Conservation (phyloP, 2,329 filamentous ascomycete genomes). For the Fusarium sarcochroum region DNA sequence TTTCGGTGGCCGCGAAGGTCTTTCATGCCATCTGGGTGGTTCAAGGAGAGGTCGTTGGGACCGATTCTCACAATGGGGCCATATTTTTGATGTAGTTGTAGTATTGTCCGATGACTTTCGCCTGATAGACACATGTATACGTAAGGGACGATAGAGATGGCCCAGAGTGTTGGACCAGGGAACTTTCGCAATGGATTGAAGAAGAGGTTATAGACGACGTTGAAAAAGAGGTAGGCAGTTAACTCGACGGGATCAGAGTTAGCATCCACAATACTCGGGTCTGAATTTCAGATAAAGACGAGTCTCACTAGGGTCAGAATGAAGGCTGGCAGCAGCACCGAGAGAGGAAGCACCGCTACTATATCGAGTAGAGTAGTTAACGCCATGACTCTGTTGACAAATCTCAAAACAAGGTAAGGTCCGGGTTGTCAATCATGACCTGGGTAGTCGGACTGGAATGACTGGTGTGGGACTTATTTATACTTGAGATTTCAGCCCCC, state of each 20-base stretch:
- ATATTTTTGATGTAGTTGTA: slow-evolving; percentile 16
- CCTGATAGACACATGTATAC: not conserved
- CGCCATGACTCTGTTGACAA: not conserved
- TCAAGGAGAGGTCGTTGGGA: slow-evolving; percentile 8
- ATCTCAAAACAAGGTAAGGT: not conserved
- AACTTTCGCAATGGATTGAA: slow-evolving; percentile 3
- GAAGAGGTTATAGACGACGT: not conserved
- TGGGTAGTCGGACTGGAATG: not conserved
- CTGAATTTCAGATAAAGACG: too few species aligned
- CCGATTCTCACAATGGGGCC: not conserved
- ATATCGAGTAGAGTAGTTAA: not conserved
- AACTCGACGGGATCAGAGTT: not conserved
- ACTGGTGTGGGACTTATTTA: not conserved
- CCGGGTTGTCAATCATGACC: too few species aligned
- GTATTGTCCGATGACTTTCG: not conserved
- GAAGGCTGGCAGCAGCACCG: not conserved
- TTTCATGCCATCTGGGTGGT: slow-evolving; percentile 13
- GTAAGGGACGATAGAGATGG: not conserved
- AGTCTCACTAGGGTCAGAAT: not conserved
- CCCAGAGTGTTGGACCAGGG: slow-evolving; percentile 15
- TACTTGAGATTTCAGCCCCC: not conserved
- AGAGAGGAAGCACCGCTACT: not conserved
- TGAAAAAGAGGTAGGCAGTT: not conserved
- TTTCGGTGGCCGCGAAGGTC: slow-evolving; percentile 13
- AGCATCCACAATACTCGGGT: too few species aligned